Percentiles rank a stretch among this genome's conserved stretches.
Conservation (phyloP, 768 basidiomycete genomes). For the Coprinellus micaceus region DNA sequence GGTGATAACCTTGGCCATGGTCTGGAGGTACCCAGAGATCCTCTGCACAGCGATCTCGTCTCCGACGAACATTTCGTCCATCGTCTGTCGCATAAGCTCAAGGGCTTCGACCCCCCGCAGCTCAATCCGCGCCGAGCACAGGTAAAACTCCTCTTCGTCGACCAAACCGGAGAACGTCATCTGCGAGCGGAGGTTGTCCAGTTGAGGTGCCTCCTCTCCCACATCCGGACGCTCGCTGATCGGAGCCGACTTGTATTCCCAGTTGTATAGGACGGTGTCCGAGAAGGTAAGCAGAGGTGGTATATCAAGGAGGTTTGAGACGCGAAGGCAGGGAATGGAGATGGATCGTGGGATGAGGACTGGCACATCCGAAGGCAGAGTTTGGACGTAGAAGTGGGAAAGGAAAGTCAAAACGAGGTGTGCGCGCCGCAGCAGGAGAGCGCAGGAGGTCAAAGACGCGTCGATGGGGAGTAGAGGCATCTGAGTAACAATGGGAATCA, state of each 20-base stretch:
- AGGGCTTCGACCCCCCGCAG: slow-evolving; percentile 83
- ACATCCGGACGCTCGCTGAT: slow-evolving; percentile 10
- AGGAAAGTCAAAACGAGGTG: slow-evolving; percentile 76
- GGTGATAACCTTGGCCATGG: slow-evolving; percentile 62
- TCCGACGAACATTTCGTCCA: slow-evolving; percentile 88
- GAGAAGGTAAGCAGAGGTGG: slow-evolving; percentile 92
- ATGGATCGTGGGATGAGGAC: slow-evolving; percentile 72
- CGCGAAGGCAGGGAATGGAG: slow-evolving; percentile 70
- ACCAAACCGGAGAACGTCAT: slow-evolving; percentile 74
- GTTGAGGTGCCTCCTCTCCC: slow-evolving; percentile 30
- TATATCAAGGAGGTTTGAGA: slow-evolving; percentile 68
- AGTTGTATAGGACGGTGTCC: slow-evolving; percentile 92
- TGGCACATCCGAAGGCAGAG: slow-evolving; percentile 44
- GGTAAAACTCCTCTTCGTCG: slow-evolving; percentile 91
- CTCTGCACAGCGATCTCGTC: slow-evolving; percentile 66
- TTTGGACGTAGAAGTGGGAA: slow-evolving; percentile 79
- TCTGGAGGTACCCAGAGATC: slow-evolving; percentile 60
- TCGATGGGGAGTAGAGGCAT: slow-evolving; percentile 45
- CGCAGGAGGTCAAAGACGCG: slow-evolving; percentile 44
- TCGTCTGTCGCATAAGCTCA: slow-evolving; percentile 77
- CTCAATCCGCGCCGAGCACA: slow-evolving; percentile 86
- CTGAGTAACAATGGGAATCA: slow-evolving; percentile 26
- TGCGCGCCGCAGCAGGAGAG: slow-evolving; percentile 65
- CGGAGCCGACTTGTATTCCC: slow-evolving; percentile 42
- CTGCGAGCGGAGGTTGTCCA: slow-evolving; percentile 62